These are phyloP conservation scores for Wallacemonas sp. DNA, from an alignment of 208 protist species.

Conservation along the genomic window DNA sequence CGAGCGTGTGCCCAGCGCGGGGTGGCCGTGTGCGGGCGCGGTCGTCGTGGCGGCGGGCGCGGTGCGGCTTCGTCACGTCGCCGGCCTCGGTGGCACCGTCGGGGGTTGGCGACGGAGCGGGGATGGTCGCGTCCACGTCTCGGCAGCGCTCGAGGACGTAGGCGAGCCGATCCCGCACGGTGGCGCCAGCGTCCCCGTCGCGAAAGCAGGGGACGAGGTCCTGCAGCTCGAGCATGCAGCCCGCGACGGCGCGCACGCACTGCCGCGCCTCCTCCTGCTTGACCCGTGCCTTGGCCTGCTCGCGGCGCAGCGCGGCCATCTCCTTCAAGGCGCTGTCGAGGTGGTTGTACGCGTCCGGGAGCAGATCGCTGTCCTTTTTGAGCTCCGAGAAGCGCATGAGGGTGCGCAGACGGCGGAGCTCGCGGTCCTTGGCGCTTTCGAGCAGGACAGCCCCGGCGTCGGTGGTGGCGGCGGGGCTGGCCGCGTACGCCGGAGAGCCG, in stretches of 20 bases:
- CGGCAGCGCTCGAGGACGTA: constrained; percentile 13
- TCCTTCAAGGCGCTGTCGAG: constrained; percentile 21
- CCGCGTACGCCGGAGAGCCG: neutral
- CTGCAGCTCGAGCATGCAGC: neutral
- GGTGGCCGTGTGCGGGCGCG: too few species aligned
- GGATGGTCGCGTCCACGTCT: neutral
- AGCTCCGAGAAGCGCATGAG: constrained; percentile 78
- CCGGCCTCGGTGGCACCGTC: too few species aligned
- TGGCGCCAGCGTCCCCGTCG: neutral
- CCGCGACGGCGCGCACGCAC: constrained; percentile 14
- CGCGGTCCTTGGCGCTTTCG: constrained; percentile 37
- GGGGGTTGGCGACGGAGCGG: too few species aligned
- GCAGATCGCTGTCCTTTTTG: constrained; percentile 68
- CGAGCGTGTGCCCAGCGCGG: too few species aligned
- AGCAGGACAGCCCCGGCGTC: neutral
- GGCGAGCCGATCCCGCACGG: neutral
- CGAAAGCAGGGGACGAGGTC: neutral
- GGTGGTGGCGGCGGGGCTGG: too few species aligned
- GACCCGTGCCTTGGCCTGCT: neutral
- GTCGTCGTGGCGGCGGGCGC: too few species aligned
- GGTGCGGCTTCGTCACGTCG: too few species aligned
- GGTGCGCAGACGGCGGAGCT: constrained; percentile 61
- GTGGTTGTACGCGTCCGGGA: constrained; percentile 20
- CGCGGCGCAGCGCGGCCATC: constrained; percentile 10
- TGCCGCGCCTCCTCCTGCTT: constrained; percentile 13